Evolutionary conservation across 139 green algal genomes (phyloP).

Genomic region (Penium margaritaceum): DNA sequence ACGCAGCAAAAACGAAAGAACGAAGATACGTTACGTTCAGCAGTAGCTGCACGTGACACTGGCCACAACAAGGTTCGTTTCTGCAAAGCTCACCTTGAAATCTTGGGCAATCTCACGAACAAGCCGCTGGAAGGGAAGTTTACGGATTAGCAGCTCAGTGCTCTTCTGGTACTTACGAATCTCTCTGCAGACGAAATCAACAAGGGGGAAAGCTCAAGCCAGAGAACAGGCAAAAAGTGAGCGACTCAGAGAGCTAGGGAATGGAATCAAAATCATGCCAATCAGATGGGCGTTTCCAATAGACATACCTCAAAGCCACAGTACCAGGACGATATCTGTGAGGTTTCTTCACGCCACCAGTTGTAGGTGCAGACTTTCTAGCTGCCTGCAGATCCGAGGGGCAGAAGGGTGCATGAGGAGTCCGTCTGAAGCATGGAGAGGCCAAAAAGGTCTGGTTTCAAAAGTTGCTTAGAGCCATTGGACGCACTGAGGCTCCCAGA

Average conservation of each 20-base stretch:
- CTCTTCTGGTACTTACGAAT: slow-evolving; percentile 58
- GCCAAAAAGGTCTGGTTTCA: too few species aligned
- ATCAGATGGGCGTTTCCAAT: neutral
- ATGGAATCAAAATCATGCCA: too few species aligned
- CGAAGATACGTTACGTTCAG: too few species aligned
- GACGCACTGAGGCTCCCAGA: too few species aligned
- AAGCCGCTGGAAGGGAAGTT: slow-evolving; percentile 87
- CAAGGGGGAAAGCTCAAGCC: too few species aligned
- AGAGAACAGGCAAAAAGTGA: too few species aligned
- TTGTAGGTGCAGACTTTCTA: slow-evolving; percentile 66
- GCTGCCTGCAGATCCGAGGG: slow-evolving; percentile 64
- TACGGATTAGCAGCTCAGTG: slow-evolving; percentile 80
- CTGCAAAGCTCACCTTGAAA: slow-evolving; percentile 43
- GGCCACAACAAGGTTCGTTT: neutral
- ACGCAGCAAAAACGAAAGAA: slow-evolving; percentile 51
- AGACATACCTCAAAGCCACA: slow-evolving; percentile 55
- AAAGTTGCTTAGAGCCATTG: too few species aligned
- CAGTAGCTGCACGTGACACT: too few species aligned
- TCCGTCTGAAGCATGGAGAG: too few species aligned
- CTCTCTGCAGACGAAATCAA: slow-evolving; percentile 35
- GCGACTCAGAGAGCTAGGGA: too few species aligned
- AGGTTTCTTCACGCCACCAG: slow-evolving; percentile 67
- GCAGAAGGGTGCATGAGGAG: neutral
- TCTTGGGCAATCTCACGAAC: slow-evolving; percentile 54
- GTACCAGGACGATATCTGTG: slow-evolving; percentile 63